Evolutionary conservation across 2,329 filamentous ascomycete genomes (phyloP).

Genomic region (Neonectria neomacrospora): DNA sequence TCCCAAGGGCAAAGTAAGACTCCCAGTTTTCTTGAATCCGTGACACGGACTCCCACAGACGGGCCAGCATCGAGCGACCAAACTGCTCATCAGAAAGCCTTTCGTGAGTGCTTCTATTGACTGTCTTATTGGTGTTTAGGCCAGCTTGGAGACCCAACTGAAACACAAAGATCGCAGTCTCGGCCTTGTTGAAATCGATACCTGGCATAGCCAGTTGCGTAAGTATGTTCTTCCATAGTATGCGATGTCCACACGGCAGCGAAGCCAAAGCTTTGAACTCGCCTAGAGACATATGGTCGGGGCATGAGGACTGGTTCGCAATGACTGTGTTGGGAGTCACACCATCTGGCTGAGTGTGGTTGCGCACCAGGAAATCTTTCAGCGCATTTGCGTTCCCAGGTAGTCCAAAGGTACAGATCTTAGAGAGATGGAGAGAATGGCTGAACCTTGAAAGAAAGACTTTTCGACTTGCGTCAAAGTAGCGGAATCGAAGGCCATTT

Average conservation of each 20-base stretch:
- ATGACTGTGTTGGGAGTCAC: slow-evolving; percentile 63
- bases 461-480: slow-evolving; percentile 19
- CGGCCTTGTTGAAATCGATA: slow-evolving; percentile 39
- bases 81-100: slow-evolving; percentile 15
- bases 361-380: slow-evolving; percentile 29
- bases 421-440: neutral
- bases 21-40: slow-evolving; percentile 37
- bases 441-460: slow-evolving; percentile 1
- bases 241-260: slow-evolving; percentile 25
- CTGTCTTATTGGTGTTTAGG: fast-evolving
- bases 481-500: slow-evolving; percentile 37
- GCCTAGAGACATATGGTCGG: slow-evolving; percentile 58
- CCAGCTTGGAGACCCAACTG: slow-evolving; percentile 39
- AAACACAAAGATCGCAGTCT: slow-evolving; percentile 31
- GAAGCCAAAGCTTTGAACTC: slow-evolving; percentile 60
- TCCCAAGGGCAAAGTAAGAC: slow-evolving; percentile 29
- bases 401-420: slow-evolving; percentile 29
- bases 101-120: slow-evolving; percentile 11
- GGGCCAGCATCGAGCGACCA: slow-evolving; percentile 1
- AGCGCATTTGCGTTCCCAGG: slow-evolving; percentile 17
- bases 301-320: slow-evolving; percentile 59
- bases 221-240: slow-evolving; percentile 40
- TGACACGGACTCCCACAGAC: neutral
- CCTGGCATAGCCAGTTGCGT: slow-evolving; percentile 34
- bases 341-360: slow-evolving; percentile 3